phyloP scores from a whole-genome alignment of 352 stramenopile species.

The Globisporangium acanthophoron region DNA sequence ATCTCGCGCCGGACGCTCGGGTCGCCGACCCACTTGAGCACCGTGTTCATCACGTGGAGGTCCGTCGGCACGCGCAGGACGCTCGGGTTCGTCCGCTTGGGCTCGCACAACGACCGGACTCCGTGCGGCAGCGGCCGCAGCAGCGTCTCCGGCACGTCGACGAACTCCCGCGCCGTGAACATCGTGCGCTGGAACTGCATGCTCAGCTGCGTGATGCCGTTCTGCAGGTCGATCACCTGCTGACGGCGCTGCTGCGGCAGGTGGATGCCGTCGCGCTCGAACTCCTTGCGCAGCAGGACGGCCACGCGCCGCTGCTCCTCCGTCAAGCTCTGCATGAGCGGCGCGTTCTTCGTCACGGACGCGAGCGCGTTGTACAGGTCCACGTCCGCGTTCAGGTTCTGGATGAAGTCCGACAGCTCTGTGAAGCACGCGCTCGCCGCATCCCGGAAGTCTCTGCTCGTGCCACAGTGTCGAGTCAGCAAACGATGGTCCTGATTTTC shows the following conservation, averaged over 20 bases:
- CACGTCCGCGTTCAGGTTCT: slow-evolving; percentile 91
- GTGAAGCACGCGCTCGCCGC: slow-evolving; percentile 87
- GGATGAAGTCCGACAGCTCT: slow-evolving; percentile 93
- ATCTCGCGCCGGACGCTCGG: slow-evolving; percentile 81
- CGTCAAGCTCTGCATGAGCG: slow-evolving; percentile 55
- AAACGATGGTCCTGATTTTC: not conserved
- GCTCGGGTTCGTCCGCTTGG: slow-evolving; percentile 56
- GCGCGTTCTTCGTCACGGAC: slow-evolving; percentile 51
- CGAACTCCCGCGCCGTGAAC: slow-evolving; percentile 52
- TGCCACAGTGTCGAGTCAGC: not conserved
- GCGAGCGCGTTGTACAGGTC: slow-evolving; percentile 86
- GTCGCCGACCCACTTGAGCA: slow-evolving; percentile 88
- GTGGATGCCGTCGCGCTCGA: slow-evolving; percentile 95
- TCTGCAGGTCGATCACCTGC: slow-evolving; percentile 85
- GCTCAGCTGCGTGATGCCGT: slow-evolving; percentile 81
- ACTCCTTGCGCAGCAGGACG: slow-evolving; percentile 88
- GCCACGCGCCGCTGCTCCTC: slow-evolving; percentile 91
- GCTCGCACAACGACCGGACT: slow-evolving; percentile 51
- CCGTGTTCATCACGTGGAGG: slow-evolving; percentile 85
- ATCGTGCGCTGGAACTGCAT: slow-evolving; percentile 89
- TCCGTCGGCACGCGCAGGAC: slow-evolving; percentile 75
- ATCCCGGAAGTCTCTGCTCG: slow-evolving; percentile 61
- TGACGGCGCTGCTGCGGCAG: slow-evolving; percentile 63
- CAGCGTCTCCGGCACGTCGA: slow-evolving; percentile 55
- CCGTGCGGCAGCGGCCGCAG: slow-evolving; percentile 56